Conservation (phyloP, 805 yeast species). For the Ogataea thermomethanolica region DNA sequence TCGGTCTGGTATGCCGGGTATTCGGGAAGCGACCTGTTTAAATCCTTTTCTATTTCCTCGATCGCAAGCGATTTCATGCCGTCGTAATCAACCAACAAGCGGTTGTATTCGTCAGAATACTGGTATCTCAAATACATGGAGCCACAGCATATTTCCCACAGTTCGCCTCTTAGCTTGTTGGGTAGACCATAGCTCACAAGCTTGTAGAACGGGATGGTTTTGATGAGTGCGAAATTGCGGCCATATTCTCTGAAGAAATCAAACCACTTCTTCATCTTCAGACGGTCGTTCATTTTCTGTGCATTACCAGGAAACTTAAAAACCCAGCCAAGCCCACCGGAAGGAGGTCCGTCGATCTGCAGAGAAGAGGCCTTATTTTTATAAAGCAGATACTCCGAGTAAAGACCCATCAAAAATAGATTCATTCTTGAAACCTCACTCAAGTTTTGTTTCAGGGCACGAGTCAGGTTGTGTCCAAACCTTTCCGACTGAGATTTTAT, state of each 20-base stretch:
- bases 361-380: constrained; percentile 48
- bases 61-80: constrained; percentile 76
- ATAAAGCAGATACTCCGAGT: constrained; percentile 78
- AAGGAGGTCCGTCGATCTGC: constrained; percentile 51
- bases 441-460: constrained; percentile 58
- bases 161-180: constrained; percentile 89
- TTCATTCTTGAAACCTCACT: constrained; percentile 58
- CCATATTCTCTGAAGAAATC: constrained; percentile 85
- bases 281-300: constrained; percentile 67
- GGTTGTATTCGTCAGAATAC: constrained; percentile 55
- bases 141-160: constrained; percentile 93
- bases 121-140: constrained; percentile 71
- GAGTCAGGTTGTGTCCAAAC: constrained; percentile 68
- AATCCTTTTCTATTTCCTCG: constrained; percentile 95
- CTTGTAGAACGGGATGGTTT: constrained; percentile 74
- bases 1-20: constrained; percentile 87
- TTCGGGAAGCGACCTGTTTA: constrained; percentile 92
- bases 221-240: constrained; percentile 70
- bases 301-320: constrained; percentile 92
- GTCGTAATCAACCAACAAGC: constrained; percentile 54
- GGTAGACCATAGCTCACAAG: constrained; percentile 90
- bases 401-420: constrained; percentile 65
- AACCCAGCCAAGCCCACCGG: constrained; percentile 81
- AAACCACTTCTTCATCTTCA: constrained; percentile 90
- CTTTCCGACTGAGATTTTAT: constrained; percentile 73